phyloP scores from a whole-genome alignment of 805 yeast genomes.

The Yamadazyma scolyti region DNA sequence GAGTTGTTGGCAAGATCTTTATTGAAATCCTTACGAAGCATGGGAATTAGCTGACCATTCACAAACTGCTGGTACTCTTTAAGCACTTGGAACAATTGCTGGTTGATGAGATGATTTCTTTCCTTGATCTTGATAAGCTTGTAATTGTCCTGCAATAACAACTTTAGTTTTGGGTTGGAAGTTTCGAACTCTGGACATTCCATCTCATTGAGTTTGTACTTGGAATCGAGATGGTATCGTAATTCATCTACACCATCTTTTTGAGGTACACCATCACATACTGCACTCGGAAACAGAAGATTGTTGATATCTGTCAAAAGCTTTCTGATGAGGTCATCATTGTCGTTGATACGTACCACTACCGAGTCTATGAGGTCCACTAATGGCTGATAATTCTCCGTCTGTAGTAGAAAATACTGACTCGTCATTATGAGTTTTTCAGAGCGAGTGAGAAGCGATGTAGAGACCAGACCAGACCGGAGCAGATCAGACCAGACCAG shows the following conservation, averaged over 20 bases:
- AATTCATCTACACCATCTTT: slow-evolving; percentile 5
- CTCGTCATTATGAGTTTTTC: too few species aligned
- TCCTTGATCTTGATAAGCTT: slow-evolving; percentile 18
- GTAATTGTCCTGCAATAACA: slow-evolving; percentile 25
- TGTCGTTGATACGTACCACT: slow-evolving; percentile 18
- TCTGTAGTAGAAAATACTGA: slow-evolving; percentile 15
- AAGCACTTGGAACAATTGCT: slow-evolving; percentile 18
- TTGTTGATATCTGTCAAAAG: background rate
- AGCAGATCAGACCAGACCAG: too few species aligned
- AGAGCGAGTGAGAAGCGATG: too few species aligned
- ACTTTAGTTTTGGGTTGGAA: slow-evolving; percentile 14
- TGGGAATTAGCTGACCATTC: slow-evolving; percentile 23
- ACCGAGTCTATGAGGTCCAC: slow-evolving; percentile 18
- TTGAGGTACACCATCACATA: slow-evolving; percentile 1
- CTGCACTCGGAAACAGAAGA: too few species aligned
- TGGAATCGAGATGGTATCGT: slow-evolving; percentile 9
- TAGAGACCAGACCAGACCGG: too few species aligned
- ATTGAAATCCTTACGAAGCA: slow-evolving; percentile 18
- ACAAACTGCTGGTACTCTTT: slow-evolving; percentile 29
- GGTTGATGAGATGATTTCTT: slow-evolving; percentile 18
- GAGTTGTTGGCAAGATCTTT: background rate
- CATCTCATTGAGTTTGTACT: slow-evolving; percentile 19
- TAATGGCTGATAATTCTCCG: slow-evolving; percentile 32
- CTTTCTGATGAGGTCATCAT: slow-evolving; percentile 16
- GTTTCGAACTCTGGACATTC: slow-evolving; percentile 6